Evolutionary conservation across 192 early-diverging fungal genomes (phyloP), one percentile per base, ranked within the genome.

Genomic region (Podila verticillata): DNA sequence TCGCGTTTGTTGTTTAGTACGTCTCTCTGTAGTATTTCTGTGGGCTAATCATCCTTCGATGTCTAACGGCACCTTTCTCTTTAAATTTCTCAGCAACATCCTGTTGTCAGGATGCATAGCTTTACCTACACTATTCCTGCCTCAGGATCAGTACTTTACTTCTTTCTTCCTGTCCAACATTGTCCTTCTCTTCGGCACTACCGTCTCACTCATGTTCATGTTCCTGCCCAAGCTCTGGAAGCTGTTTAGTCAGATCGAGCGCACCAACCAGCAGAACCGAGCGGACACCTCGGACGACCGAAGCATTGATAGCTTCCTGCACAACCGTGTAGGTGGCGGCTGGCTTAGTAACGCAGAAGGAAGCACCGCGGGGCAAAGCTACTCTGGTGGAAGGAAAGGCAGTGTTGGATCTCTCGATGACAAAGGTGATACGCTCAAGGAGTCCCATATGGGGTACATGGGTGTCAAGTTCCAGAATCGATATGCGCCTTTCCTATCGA

Each of bases 1-100:
- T 87, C 39, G 84, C 77, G 8, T 84, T 83, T 72, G 83, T 87
- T 8, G 84, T 79, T 15, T 87, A 85, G 85, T 86, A 84, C 70
- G 85, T 82, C 12, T 15, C 20, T 31, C 30, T 67, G 36, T 30
- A 44, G 0, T 44, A 29, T 48, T 68, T n/a, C 59, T 65, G 2
- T 28, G 26, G 20, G n/a, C 9, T 9, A 8, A 12, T 24, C 15
- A 5, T 24, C 19, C 17, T 5, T n/a, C 28, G n/a, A n/a, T n/a
- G 26, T 20, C 32, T 4, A 47, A 19, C 15, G 63, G 28, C 35
- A 39, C 47, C 47, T 34, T 26, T 29, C 26, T 17, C 32, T 7
- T 17, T 7, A n/a, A 1, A 8, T 4, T 63, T 7, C 24, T 17
- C n/a, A 81, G 78, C 65, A 83, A 75, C 28, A 74, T 83, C 47